Evolutionary conservation across 2,329 filamentous ascomycete species (phyloP).

Genomic region (Xylaria sp.): DNA sequence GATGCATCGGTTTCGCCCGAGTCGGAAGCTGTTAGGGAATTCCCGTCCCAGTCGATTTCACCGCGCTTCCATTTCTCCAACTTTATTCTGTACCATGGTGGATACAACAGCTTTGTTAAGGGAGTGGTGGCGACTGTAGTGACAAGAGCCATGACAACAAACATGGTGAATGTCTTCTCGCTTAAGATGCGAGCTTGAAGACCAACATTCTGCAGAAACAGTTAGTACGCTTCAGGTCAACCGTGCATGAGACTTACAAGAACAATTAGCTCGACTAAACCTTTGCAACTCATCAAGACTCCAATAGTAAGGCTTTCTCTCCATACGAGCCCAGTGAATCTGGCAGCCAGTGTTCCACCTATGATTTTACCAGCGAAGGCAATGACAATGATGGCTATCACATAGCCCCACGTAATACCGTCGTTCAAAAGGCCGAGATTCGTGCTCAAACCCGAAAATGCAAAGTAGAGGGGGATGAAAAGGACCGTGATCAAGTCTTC

Average conservation of each 20-base stretch:
- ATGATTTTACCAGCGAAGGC: slow-evolving; percentile 86
- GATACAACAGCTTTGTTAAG: slow-evolving; percentile 69
- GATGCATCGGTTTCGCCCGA: slow-evolving; percentile 43
- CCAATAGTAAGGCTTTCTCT: slow-evolving; percentile 89
- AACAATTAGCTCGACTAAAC: slow-evolving; percentile 93
- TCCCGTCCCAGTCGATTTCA: slow-evolving; percentile 86
- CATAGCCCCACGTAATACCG: slow-evolving; percentile 88
- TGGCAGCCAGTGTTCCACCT: slow-evolving; percentile 80
- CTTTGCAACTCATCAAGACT: slow-evolving; percentile 94
- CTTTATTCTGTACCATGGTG: slow-evolving; percentile 77
- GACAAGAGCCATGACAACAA: slow-evolving; percentile 81
- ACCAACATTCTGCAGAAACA: slow-evolving; percentile 63
- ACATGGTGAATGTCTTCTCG: slow-evolving; percentile 75
- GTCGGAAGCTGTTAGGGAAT: slow-evolving; percentile 51
- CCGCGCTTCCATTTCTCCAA: slow-evolving; percentile 63
- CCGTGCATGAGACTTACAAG: slow-evolving; percentile 60
- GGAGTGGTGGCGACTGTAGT: slow-evolving; percentile 78
- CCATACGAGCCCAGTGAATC: slow-evolving; percentile 80
- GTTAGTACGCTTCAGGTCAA: slow-evolving; percentile 22
- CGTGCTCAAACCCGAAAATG: slow-evolving; percentile 86
- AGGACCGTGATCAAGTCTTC: slow-evolving; percentile 87
- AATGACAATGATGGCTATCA: slow-evolving; percentile 78
- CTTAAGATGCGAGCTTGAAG: slow-evolving; percentile 75
- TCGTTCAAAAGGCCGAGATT: slow-evolving; percentile 82
- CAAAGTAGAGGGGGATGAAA: slow-evolving; percentile 91